phyloP scores from a whole-genome alignment of 1,284 basidiomycete genomes.

The Pyrrhoderma lamaoense region DNA sequence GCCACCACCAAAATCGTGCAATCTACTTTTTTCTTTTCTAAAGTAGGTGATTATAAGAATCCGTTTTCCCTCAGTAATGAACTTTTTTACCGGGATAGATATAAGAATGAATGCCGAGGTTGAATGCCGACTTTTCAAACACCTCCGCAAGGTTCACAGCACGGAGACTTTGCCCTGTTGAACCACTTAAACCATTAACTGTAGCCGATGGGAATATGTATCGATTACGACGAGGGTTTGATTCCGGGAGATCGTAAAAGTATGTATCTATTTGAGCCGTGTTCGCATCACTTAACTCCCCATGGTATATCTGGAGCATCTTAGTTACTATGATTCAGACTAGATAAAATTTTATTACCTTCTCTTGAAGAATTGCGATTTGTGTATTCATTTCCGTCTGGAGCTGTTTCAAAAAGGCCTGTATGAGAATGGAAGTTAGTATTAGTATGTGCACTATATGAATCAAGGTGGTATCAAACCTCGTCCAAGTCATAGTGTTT shows the following conservation, averaged over 20 bases:
- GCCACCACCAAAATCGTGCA: slow-evolving; percentile 67
- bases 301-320: slow-evolving; percentile 50
- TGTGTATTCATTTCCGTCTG: slow-evolving; percentile 59
- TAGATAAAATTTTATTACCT: slow-evolving; percentile 35
- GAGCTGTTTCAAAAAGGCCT: slow-evolving; percentile 63
- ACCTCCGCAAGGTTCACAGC: slow-evolving; percentile 48
- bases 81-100: slow-evolving; percentile 50
- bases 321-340: background rate
- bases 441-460: background rate
- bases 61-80: too few species aligned
- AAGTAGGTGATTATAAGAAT: slow-evolving; percentile 21
- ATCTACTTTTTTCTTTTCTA: slow-evolving; percentile 32
- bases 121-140: slow-evolving; percentile 36
- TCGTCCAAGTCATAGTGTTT: slow-evolving; percentile 67
- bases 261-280: slow-evolving; percentile 53
- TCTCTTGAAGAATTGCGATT: slow-evolving; percentile 63
- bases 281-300: slow-evolving; percentile 52
- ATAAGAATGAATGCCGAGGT: slow-evolving; percentile 37
- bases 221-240: slow-evolving; percentile 61
- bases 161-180: slow-evolving; percentile 36
- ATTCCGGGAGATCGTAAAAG: slow-evolving; percentile 85
- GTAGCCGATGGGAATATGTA: slow-evolving; percentile 47
- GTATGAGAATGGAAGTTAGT: slow-evolving; percentile 13
- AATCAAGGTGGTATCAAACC: slow-evolving; percentile 36
- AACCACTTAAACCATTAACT: slow-evolving; percentile 20